Conservation (phyloP, 2,329 filamentous ascomycete genomes). For the Xylaria sp. region DNA sequence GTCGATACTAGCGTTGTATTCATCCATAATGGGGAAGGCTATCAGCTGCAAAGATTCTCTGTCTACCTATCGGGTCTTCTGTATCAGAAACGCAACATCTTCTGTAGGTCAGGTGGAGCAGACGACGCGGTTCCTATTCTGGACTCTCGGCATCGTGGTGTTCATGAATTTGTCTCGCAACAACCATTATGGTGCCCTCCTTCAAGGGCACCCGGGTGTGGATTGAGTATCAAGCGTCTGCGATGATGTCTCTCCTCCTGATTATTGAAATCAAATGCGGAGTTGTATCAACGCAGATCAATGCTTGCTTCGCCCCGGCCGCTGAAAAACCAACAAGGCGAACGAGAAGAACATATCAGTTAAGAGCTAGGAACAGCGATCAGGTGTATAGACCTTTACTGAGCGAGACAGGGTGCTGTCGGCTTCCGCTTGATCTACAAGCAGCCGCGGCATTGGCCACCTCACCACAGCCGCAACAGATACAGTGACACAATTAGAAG, state of each 20-base stretch:
- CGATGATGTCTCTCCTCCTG: conserved; percentile 11
- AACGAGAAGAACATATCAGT: conserved; percentile 8
- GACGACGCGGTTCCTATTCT: conserved; percentile 13
- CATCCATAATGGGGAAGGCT: conserved; percentile 10
- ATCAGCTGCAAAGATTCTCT: neutral
- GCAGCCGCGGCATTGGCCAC: conserved; percentile 7
- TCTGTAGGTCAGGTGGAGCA: conserved; percentile 16
- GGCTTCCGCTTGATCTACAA: conserved; percentile 16
- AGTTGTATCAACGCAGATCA: conserved; percentile 16
- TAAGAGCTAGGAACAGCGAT: conserved; percentile 14
- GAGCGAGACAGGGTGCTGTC: conserved; percentile 12
- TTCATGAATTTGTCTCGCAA: conserved; percentile 27
- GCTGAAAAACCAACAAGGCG: conserved; percentile 3
- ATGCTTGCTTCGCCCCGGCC: conserved; percentile 29
- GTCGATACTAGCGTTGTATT: conserved; percentile 24
- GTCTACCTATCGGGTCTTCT: conserved; percentile 10
- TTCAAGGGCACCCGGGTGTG: conserved; percentile 26
- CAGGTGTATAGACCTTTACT: conserved; percentile 13
- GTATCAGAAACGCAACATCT: conserved; percentile 4
- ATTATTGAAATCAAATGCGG: conserved; percentile 9
- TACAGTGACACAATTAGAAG: conserved; percentile 16
- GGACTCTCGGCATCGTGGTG: conserved; percentile 23
- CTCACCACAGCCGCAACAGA: conserved; percentile 18
- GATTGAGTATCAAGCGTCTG: conserved; percentile 17
- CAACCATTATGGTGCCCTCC: conserved; percentile 11